Evolutionary conservation across 1,284 basidiomycete genomes (phyloP).

Genomic region (Sanghuangporus weigelae): DNA sequence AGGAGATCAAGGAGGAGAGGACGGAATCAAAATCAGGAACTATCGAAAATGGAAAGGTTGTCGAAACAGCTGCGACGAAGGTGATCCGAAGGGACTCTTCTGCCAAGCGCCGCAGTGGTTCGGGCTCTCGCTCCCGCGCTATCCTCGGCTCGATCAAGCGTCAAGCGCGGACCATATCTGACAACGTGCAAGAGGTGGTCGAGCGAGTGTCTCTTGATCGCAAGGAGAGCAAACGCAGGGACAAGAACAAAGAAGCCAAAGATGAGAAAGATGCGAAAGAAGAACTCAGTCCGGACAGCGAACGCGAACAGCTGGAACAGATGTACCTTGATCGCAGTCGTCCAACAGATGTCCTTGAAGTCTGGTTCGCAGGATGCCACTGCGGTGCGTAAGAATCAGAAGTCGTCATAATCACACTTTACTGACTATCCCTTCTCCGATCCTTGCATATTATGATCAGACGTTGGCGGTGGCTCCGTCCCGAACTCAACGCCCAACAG

Average conservation of each 20-base stretch:
- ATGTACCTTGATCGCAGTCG: slow-evolving; percentile 15
- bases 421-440: neutral
- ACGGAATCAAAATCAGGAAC: neutral
- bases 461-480: slow-evolving; percentile 37
- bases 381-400: slow-evolving; percentile 19
- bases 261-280: neutral
- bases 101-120: neutral
- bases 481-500: slow-evolving; percentile 28
- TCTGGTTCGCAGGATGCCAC: slow-evolving; percentile 28
- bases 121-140: slow-evolving; percentile 7
- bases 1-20: neutral
- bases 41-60: neutral
- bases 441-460: slow-evolving; percentile 17
- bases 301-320: slow-evolving; percentile 15
- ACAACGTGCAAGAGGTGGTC: slow-evolving; percentile 5
- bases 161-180: slow-evolving; percentile 3
- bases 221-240: neutral
- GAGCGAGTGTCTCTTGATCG: slow-evolving; percentile 12
- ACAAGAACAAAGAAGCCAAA: neutral
- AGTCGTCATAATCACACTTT: neutral
- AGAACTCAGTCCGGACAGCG: slow-evolving; percentile 13
- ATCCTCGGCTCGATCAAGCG: slow-evolving; percentile 11
- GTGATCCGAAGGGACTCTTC: neutral
- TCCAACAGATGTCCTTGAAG: slow-evolving; percentile 25
- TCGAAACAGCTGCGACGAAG: neutral